A percentile compares a stretch with the other conserved stretches of the same genome.
Evolutionary conservation across 441 rosid species (phyloP).

Genomic region (Pelargonium citronellum): DNA sequence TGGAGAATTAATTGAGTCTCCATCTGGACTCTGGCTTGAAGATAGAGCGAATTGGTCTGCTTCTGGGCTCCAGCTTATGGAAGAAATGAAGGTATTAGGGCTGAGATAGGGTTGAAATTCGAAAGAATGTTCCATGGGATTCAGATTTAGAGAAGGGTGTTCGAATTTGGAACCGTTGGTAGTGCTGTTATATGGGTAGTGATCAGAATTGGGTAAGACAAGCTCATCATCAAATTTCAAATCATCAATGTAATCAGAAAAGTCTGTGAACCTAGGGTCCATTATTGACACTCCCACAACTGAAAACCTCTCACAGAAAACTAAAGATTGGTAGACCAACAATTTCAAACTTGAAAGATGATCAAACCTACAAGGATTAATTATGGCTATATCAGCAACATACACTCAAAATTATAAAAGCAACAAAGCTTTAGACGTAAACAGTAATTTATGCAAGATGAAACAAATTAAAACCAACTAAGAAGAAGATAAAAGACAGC

Average conservation of each 20-base stretch:
- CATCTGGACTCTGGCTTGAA: conserved; percentile 26
- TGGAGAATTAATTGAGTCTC: conserved; percentile 30
- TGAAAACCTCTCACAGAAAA: not conserved
- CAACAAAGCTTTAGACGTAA: not conserved
- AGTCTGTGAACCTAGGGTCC: conserved; percentile 32
- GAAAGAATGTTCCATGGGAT: conserved; percentile 26
- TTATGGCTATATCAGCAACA: not conserved
- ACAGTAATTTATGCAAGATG: not conserved
- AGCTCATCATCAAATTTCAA: conserved; percentile 27
- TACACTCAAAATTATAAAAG: not conserved
- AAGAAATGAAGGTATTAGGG: conserved; percentile 20
- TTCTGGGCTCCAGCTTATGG: conserved; percentile 21
- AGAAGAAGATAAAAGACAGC: not conserved
- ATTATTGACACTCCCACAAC: conserved; percentile 8
- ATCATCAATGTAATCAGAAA: conserved; percentile 28
- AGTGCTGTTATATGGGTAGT: conserved; percentile 16
- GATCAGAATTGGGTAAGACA: conserved; percentile 22
- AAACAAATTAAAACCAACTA: not conserved
- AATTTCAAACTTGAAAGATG: not conserved
- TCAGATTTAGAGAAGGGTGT: conserved; percentile 32
- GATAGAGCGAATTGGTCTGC: conserved; percentile 22
- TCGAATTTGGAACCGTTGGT: conserved; percentile 26
- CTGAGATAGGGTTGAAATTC: conserved; percentile 20
- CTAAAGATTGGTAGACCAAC: not conserved
- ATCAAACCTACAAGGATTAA: no score